These are phyloP conservation scores for Haematococcus lacustris DNA, from an alignment of 139 green algal genomes.

Conservation along the genomic window DNA sequence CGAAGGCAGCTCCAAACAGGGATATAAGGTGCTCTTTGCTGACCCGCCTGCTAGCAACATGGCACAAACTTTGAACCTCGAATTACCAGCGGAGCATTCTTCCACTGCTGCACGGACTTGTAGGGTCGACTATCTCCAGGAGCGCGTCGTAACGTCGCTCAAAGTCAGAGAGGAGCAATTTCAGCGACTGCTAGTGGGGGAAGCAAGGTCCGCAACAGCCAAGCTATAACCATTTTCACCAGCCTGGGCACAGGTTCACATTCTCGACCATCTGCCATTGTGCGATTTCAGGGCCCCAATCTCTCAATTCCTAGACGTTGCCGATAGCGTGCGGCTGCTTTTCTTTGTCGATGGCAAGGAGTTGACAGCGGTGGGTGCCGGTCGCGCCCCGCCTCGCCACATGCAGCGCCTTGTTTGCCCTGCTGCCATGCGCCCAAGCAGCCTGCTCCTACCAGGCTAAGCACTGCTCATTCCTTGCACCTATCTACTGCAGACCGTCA, in stretches of 20 bases:
- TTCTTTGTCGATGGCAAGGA: conserved; percentile 68
- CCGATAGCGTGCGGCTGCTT: conserved; percentile 34
- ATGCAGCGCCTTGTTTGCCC: no score
- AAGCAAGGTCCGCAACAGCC: conserved; percentile 36
- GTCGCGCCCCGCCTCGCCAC: no score
- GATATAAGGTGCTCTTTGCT: no score
- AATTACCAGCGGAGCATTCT: no score
- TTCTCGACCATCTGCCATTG: neutral
- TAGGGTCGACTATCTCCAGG: conserved; percentile 46
- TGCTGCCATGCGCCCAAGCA: no score
- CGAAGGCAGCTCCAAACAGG: no score
- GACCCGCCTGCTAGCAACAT: no score
- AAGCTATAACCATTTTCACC: neutral
- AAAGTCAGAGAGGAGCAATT: conserved; percentile 56
- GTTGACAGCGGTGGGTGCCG: conserved; percentile 40
- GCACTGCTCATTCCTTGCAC: no score
- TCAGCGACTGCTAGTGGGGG: conserved; percentile 44
- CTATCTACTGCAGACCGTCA: conserved; percentile 46
- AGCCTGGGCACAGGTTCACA: neutral
- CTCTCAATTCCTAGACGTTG: conserved; percentile 49
- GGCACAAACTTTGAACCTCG: no score
- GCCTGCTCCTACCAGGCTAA: no score
- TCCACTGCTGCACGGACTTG: no score
- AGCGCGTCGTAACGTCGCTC: conserved; percentile 54
- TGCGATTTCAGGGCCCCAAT: conserved; percentile 37